Base-by-base conservation (phyloP, 306 rosid species). In the Calophaca sinica region DNA sequence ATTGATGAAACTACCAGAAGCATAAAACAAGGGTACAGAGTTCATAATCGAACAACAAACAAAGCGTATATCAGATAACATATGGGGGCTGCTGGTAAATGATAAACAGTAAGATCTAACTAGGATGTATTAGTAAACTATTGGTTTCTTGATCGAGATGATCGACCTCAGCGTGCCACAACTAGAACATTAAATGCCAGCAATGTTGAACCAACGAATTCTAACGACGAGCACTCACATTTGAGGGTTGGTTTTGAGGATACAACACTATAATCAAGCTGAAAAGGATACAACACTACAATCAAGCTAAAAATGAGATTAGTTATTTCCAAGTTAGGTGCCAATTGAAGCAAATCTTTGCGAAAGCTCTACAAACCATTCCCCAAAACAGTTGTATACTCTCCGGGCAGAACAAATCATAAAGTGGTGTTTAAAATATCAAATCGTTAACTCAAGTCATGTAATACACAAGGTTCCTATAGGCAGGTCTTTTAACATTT, bases 1-100 rank as follows among this genome's bases (percentile, higher is more conserved):
- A n/a, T 8, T 61, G 5, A 35, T 8, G 7, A 59, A 11, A 35
- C 44, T 6, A 36, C 12, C 46, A 61, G 28, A 36, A n/a, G 8
- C 68, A 62, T 20, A 20, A 20, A 20, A 20, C 26, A 20, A 20
- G 26, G 26, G 26, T 20, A 20, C 26, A 20, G 26, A 20, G n/a
- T 20, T 20, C 26, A 20, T 0, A 20, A 20, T 20, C 26, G 26
- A 20, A 20, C 26, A 20, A 20, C 32, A 14, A 2, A 60, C 10
- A 48, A 62, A 62, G 7, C 41, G n/a, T 20, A 20, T 20, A 20
- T 62, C 2, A 62, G 12, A 39, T 33, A 33, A 33, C 36, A 33
- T 33, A 20, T 62, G 68, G 49, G 39, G 8, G 32, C 35, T 14
- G 49, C 68, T 31, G 48, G 68, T 62, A 38, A 48, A 31, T 38